phyloP scores from a whole-genome alignment of 352 stramenopile genomes.

The Phytophthora boehmeriae region DNA sequence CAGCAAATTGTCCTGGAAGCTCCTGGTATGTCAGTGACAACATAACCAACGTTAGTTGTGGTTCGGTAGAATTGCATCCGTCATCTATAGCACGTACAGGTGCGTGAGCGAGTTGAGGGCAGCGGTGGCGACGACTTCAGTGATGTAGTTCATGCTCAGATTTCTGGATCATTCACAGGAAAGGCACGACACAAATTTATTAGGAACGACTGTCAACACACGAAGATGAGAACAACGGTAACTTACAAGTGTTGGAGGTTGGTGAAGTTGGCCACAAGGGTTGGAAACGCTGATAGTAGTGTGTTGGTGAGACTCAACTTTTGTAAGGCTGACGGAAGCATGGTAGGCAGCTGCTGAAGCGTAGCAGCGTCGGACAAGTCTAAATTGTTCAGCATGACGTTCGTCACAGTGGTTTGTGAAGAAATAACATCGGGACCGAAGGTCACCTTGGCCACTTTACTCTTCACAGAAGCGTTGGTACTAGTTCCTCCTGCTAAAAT shows the following conservation, averaged over 20 bases:
- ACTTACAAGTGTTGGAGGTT: conserved; percentile 36
- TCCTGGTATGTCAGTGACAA: conserved; percentile 18
- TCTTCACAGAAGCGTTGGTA: conserved; percentile 30
- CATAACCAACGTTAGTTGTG: neutral
- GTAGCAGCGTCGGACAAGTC: conserved; percentile 26
- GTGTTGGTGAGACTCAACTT: conserved; percentile 41
- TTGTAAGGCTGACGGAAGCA: conserved; percentile 26
- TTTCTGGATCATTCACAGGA: conserved; percentile 21
- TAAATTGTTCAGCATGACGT: conserved; percentile 38
- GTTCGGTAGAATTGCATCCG: neutral
- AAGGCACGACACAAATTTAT: conserved; percentile 9
- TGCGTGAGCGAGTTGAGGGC: conserved; percentile 44
- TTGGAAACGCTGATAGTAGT: conserved; percentile 35
- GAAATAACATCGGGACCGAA: conserved; percentile 36
- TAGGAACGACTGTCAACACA: neutral
- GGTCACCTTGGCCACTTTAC: conserved; percentile 40
- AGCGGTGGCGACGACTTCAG: conserved; percentile 34
- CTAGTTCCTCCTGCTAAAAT: conserved; percentile 30
- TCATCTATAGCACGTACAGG: conserved; percentile 46
- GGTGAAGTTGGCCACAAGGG: conserved; percentile 43
- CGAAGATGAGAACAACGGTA: neutral
- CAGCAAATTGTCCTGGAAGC: conserved; percentile 62
- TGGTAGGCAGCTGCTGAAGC: conserved; percentile 29
- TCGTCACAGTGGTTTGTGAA: conserved; percentile 29
- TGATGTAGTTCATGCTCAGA: conserved; percentile 42